Conservation (phyloP, 495 filamentous ascomycete genomes). For the Echria macrotheca region DNA sequence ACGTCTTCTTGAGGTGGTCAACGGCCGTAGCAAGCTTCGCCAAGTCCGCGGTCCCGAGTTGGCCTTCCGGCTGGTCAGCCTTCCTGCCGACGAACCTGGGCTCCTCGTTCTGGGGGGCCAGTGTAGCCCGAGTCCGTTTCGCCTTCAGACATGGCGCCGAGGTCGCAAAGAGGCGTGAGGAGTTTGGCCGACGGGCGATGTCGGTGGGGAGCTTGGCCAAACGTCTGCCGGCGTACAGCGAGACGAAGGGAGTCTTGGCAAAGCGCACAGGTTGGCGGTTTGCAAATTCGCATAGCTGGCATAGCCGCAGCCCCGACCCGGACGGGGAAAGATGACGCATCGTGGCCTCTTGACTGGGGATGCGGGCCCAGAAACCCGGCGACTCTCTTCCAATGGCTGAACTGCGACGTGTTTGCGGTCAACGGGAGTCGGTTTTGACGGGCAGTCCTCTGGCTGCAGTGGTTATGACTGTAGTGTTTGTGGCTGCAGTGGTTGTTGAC, state of each 20-base stretch:
- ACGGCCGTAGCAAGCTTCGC: constrained; percentile 20
- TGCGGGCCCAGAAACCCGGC: no score
- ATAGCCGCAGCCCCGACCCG: constrained; percentile 16
- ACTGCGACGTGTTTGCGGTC: no score
- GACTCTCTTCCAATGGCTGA: no score
- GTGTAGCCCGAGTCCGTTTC: constrained; percentile 15
- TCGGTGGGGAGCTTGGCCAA: constrained; percentile 14
- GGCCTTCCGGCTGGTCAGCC: neutral
- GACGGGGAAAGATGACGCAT: constrained; percentile 20
- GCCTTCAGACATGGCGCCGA: constrained; percentile 17
- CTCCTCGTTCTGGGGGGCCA: constrained; percentile 1
- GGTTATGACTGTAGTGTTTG: no score
- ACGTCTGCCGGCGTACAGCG: constrained; percentile 16
- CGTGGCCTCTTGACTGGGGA: no score
- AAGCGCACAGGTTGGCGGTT: constrained; percentile 12
- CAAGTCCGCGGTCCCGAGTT: constrained; percentile 9
- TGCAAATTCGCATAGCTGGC: constrained; percentile 24
- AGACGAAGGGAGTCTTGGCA: constrained; percentile 20
- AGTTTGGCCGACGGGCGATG: constrained; percentile 10
- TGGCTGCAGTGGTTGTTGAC: no score
- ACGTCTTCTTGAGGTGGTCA: constrained; percentile 26
- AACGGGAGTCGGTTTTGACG: no score
- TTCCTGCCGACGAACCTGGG: constrained; percentile 12
- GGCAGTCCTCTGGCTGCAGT: no score
- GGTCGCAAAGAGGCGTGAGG: constrained; percentile 20